Conservation (phyloP, 2,329 filamentous ascomycete genomes). For the Stagonosporopsis cucurbitacearum region DNA sequence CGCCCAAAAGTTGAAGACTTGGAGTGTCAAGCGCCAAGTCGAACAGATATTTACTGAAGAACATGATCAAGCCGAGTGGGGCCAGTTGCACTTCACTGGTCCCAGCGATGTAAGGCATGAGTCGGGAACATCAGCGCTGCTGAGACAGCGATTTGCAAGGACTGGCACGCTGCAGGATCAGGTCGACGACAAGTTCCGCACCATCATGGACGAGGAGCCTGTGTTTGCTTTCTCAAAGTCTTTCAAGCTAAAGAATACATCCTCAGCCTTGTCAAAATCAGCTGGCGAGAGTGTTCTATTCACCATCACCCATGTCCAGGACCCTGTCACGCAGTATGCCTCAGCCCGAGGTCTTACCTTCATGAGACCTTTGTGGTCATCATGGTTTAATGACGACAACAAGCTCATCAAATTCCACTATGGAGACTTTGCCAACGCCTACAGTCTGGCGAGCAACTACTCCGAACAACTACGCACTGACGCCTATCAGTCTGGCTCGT, state of each 20-base stretch:
- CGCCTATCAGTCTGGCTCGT: constrained; percentile 74
- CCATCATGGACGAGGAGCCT: constrained; percentile 78
- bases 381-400: constrained; percentile 69
- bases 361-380: constrained; percentile 82
- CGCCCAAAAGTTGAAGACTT: constrained; percentile 64
- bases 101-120: constrained; percentile 72
- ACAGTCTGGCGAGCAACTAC: constrained; percentile 72
- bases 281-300: constrained; percentile 65
- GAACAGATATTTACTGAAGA: constrained; percentile 77
- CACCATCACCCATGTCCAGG: constrained; percentile 77
- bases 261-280: constrained; percentile 8
- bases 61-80: constrained; percentile 81
- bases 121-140: constrained; percentile 68
- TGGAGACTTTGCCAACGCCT: constrained; percentile 71
- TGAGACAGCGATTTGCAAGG: constrained; percentile 73
- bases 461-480: constrained; percentile 73
- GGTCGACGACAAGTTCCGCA: constrained; percentile 70
- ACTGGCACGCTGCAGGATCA: constrained; percentile 70
- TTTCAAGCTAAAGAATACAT: constrained; percentile 39
- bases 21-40: constrained; percentile 65
- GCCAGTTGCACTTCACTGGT: constrained; percentile 76
- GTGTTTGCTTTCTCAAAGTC: constrained; percentile 73
- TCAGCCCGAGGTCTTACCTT: constrained; percentile 75
- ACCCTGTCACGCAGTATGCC: constrained; percentile 80
- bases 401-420: constrained; percentile 79